These are phyloP conservation scores for Rhizopus arrhizus DNA, from an alignment of 371 early-diverging fungal species.

Conservation along the genomic window DNA sequence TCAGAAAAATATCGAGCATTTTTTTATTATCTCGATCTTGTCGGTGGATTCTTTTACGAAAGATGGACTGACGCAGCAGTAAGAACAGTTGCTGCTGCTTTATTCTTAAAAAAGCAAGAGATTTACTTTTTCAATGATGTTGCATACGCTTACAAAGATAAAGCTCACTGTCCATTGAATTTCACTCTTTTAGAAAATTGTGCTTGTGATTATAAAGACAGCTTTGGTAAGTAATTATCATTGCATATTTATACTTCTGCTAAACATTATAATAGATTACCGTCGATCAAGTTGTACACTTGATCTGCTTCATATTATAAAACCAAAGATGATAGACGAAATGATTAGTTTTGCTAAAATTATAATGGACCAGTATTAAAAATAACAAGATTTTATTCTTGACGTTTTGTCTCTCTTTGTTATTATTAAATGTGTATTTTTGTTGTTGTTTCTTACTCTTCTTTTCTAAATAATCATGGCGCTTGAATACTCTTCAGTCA, in stretches of 20 bases:
- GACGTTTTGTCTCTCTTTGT: too few relatives aligned
- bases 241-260: too few relatives aligned
- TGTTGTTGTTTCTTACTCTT: too few relatives aligned
- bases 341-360: constrained; percentile 26
- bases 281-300: constrained; percentile 31
- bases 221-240: constrained; percentile 26
- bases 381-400: neutral
- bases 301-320: constrained; percentile 19
- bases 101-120: constrained; percentile 77
- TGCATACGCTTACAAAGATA: constrained; percentile 67
- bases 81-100: constrained; percentile 85
- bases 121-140: constrained; percentile 89
- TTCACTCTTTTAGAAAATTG: constrained; percentile 25
- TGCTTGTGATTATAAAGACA: constrained; percentile 32
- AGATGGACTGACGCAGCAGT: constrained; percentile 55
- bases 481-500: too few relatives aligned
- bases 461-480: too few relatives aligned
- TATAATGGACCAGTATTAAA: neutral
- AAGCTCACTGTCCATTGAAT: constrained; percentile 44
- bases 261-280: constrained; percentile 22
- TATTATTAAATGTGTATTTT: too few relatives aligned
- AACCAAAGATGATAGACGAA: constrained; percentile 18
- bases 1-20: constrained; percentile 72
- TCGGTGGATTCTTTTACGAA: constrained; percentile 94
- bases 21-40: constrained; percentile 79